Evolutionary conservation across 495 filamentous ascomycete species (phyloP).

Genomic region (Neurospora sp.): DNA sequence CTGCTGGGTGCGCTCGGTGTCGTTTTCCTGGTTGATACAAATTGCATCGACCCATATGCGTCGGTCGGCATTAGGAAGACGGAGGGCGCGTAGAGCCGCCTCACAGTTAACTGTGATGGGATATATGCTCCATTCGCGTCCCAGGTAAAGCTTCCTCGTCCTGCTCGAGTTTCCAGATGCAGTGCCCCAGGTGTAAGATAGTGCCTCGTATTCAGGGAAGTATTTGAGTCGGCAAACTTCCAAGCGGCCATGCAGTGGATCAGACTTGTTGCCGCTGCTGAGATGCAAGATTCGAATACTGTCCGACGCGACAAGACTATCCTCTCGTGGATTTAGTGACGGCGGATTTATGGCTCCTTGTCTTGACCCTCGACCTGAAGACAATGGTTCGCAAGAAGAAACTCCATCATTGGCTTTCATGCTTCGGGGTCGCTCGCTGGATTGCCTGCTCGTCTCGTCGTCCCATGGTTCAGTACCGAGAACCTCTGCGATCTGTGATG

Average conservation of each 20-base stretch:
- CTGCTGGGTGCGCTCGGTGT: conserved; percentile 14
- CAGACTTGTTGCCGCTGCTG: conserved; percentile 7
- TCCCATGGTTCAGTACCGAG: background rate
- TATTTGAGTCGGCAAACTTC: conserved; percentile 9
- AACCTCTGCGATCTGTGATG: background rate
- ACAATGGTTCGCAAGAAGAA: background rate
- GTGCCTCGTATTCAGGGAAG: conserved; percentile 14
- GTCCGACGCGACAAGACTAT: background rate
- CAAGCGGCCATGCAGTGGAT: conserved; percentile 9
- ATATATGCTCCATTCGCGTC: conserved; percentile 10
- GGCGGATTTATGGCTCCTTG: too few species aligned
- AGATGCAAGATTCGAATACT: conserved; percentile 12
- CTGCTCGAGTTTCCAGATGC: conserved; percentile 6
- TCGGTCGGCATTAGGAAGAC: conserved; percentile 7
- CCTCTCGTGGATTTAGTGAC: too few species aligned
- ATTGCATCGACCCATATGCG: conserved; percentile 23
- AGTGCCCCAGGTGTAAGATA: conserved; percentile 14
- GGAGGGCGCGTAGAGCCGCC: conserved; percentile 8
- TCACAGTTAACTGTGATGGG: conserved; percentile 14
- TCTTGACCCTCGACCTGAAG: background rate
- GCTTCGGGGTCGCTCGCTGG: background rate
- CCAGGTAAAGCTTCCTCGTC: conserved; percentile 10
- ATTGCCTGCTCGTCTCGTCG: background rate
- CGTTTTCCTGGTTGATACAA: conserved; percentile 23
- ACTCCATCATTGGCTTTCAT: background rate